A percentile compares a stretch with the other conserved stretches of the same genome.
These are phyloP conservation scores for Linum trigynum DNA, from an alignment of 345 rosid genomes.

Conservation along the genomic window DNA sequence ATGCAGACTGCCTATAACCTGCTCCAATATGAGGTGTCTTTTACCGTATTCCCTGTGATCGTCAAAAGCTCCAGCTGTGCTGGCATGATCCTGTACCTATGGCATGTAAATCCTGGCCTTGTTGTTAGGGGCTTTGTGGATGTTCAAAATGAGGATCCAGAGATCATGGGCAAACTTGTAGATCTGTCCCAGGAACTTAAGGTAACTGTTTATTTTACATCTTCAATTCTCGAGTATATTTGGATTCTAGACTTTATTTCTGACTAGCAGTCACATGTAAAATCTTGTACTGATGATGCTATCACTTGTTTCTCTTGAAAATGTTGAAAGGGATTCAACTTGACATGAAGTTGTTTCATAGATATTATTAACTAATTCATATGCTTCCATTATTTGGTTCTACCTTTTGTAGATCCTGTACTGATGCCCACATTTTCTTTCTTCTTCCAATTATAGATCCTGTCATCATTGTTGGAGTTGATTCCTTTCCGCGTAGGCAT, in stretches of 20 bases:
- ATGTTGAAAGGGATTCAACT: background rate
- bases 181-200: slow-evolving; percentile 73
- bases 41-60: slow-evolving; percentile 56
- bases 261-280: background rate
- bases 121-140: slow-evolving; percentile 68
- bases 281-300: background rate
- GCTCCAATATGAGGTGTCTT: slow-evolving; percentile 63
- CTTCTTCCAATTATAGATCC: slow-evolving; percentile 44
- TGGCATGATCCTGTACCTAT: slow-evolving; percentile 57
- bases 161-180: slow-evolving; percentile 44
- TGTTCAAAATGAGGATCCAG: slow-evolving; percentile 43
- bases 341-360: background rate
- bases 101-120: slow-evolving; percentile 67
- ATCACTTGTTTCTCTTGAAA: background rate
- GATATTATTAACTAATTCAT: background rate
- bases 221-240: background rate
- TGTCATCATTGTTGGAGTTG: slow-evolving; percentile 57
- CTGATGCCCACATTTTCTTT: background rate
- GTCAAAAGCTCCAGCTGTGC: slow-evolving; percentile 33
- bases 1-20: slow-evolving; percentile 82
- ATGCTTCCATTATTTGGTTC: background rate
- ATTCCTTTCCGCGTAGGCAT: slow-evolving; percentile 59
- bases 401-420: background rate
- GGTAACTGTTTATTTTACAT: slow-evolving; percentile 34
- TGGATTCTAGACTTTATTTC: background rate